These are phyloP conservation scores for Pittosporum tobira DNA, from an alignment of 129 eudicot genomes.

Conservation along the genomic window DNA sequence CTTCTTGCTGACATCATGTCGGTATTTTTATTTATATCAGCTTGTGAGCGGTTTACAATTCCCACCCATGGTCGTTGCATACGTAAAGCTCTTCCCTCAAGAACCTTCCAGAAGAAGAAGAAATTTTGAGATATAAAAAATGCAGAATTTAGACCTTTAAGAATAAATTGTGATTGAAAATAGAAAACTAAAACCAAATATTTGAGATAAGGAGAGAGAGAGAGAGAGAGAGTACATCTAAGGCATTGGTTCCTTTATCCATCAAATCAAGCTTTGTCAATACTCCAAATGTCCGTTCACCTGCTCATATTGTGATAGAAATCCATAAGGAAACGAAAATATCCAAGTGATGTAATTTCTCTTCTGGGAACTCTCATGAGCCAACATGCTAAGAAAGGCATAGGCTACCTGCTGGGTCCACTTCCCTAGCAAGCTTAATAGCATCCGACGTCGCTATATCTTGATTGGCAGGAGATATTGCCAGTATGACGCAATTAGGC, in stretches of 20 bases:
- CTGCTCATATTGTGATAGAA: conserved; percentile 24
- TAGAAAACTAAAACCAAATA: not conserved
- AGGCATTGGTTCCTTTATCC: conserved; percentile 92
- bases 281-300: conserved; percentile 87
- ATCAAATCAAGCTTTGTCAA: conserved; percentile 80
- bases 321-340: not conserved
- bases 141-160: not conserved
- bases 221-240: conserved; percentile 47
- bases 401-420: conserved; percentile 67
- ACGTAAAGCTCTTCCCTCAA: conserved; percentile 84
- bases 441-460: conserved; percentile 95
- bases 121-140: not conserved
- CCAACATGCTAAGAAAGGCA: not conserved
- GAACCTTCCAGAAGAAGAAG: conserved; percentile 34
- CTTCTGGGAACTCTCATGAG: not conserved
- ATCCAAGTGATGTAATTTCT: not conserved
- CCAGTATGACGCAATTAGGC: conserved; percentile 81
- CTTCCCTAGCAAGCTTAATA: conserved; percentile 77
- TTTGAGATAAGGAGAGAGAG: not conserved
- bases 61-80: conserved; percentile 91
- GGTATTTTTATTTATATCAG: conserved; percentile 66
- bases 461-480: conserved; percentile 92
- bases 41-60: conserved; percentile 83
- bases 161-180: not conserved
- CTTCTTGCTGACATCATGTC: conserved; percentile 78